phyloP scores from a whole-genome alignment of 2,329 filamentous ascomycete genomes.

The Fusarium multiceps region DNA sequence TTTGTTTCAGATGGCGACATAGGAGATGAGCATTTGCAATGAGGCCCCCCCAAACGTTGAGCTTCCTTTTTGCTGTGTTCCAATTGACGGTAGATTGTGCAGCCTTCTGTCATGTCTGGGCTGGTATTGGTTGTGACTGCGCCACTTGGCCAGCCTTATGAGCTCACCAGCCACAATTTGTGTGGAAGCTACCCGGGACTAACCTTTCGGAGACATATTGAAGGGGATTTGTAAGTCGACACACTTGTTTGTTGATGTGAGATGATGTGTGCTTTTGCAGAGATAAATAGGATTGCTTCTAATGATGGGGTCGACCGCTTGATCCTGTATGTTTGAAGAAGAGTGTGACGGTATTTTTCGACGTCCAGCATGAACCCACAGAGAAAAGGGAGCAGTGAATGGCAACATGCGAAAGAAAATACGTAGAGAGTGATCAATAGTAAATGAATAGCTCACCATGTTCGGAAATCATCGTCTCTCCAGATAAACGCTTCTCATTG shows the following conservation, averaged over 20 bases:
- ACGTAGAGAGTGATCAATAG: no score
- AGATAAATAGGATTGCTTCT: no score
- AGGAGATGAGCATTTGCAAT: slow-evolving; percentile 26
- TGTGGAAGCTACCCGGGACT: slow-evolving; percentile 16
- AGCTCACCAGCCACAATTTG: neutral
- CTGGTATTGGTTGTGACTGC: neutral
- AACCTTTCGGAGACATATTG: slow-evolving; percentile 22
- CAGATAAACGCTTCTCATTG: slow-evolving; percentile 27
- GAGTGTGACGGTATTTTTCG: no score
- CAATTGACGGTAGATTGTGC: neutral
- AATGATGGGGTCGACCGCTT: neutral
- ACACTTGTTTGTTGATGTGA: neutral
- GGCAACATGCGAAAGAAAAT: no score
- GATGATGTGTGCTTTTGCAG: no score
- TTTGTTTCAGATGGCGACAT: slow-evolving; percentile 25
- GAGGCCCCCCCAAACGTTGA: neutral
- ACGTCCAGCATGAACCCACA: no score
- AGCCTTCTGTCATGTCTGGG: slow-evolving; percentile 7
- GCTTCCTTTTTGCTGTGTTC: neutral
- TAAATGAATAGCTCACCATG: slow-evolving; percentile 7
- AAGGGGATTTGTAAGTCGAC: slow-evolving; percentile 14
- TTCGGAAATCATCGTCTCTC: neutral
- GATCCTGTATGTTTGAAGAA: no score
- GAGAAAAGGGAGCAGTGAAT: no score
- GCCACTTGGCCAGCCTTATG: slow-evolving; percentile 24